Percentiles rank a stretch among this genome's conserved stretches.
phyloP scores from a whole-genome alignment of 768 basidiomycete species.

The Tubosaeta sp. region DNA sequence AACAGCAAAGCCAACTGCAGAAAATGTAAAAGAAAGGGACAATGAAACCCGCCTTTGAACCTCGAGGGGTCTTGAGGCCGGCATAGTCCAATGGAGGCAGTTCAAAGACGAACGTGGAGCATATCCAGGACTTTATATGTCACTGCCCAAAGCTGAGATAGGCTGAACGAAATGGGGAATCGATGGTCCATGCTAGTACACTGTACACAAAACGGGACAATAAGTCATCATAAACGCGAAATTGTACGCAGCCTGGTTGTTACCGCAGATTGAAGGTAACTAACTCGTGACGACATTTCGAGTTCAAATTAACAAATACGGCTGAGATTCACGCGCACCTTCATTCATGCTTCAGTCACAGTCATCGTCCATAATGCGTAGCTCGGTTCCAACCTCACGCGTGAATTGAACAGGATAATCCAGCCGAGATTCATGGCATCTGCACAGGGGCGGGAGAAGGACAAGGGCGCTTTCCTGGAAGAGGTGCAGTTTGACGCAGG shows the following conservation, averaged over 20 bases:
- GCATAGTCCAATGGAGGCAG: conserved; percentile 1
- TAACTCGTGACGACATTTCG: no score
- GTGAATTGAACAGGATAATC: conserved; percentile 20
- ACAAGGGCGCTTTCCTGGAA: conserved; percentile 28
- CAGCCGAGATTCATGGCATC: conserved; percentile 34
- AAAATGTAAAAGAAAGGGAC: conserved; percentile 30
- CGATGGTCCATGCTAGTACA: background rate
- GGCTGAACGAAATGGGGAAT: background rate
- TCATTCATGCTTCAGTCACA: conserved; percentile 28
- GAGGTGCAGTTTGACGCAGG: conserved; percentile 23
- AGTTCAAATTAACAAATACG: no score
- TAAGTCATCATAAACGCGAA: background rate
- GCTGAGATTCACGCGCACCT: no score
- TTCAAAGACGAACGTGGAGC: background rate
- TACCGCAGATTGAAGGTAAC: no score
- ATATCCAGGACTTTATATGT: conserved; percentile 2
- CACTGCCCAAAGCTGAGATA: background rate
- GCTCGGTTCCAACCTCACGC: conserved; percentile 50
- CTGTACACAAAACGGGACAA: background rate
- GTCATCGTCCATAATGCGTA: conserved; percentile 45
- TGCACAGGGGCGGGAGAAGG: conserved; percentile 16
- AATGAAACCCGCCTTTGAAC: conserved; percentile 20
- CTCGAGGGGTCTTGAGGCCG: background rate
- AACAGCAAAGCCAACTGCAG: conserved; percentile 16
- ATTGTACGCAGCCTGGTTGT: no score